Conservation (phyloP, 2,329 filamentous ascomycete genomes). For the Beauveria scarabaeidicola region DNA sequence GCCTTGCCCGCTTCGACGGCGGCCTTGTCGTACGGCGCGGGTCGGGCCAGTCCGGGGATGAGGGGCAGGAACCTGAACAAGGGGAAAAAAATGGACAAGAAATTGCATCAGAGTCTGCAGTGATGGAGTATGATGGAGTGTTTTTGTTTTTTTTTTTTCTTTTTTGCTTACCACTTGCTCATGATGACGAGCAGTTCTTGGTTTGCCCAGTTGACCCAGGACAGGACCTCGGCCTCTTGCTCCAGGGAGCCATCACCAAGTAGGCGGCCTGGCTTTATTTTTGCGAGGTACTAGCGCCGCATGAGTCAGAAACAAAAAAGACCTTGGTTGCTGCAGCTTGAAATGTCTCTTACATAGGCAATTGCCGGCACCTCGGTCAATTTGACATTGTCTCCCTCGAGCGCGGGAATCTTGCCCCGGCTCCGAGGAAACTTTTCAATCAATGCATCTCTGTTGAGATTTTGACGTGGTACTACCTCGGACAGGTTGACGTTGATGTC, state of each 20-base stretch:
- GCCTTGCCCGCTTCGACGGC: not conserved
- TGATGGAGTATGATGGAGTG: too few relatives aligned
- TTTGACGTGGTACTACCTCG: not conserved
- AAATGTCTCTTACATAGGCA: not conserved
- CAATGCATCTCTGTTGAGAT: not conserved
- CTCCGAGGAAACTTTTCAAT: not conserved
- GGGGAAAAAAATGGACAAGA: not conserved
- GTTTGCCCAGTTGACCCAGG: conserved; percentile 8
- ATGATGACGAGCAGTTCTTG: conserved; percentile 5
- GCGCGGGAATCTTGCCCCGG: conserved; percentile 3
- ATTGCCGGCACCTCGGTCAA: conserved; percentile 3
- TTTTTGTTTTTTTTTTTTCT: too few relatives aligned
- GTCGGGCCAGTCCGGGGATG: not conserved
- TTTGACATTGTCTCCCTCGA: not conserved
- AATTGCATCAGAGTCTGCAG: too few relatives aligned
- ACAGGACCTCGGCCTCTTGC: conserved; percentile 7
- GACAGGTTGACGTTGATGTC: not conserved
- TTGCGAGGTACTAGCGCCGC: not conserved
- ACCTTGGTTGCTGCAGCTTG: not conserved
- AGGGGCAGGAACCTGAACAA: not conserved
- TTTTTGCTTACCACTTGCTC: not conserved
- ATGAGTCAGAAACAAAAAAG: not conserved
- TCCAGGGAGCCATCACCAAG: conserved; percentile 5
- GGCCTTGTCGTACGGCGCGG: conserved; percentile 6
- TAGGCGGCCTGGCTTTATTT: not conserved